Conservation (phyloP, 2,329 filamentous ascomycete species). For the Colletotrichum musicola region DNA sequence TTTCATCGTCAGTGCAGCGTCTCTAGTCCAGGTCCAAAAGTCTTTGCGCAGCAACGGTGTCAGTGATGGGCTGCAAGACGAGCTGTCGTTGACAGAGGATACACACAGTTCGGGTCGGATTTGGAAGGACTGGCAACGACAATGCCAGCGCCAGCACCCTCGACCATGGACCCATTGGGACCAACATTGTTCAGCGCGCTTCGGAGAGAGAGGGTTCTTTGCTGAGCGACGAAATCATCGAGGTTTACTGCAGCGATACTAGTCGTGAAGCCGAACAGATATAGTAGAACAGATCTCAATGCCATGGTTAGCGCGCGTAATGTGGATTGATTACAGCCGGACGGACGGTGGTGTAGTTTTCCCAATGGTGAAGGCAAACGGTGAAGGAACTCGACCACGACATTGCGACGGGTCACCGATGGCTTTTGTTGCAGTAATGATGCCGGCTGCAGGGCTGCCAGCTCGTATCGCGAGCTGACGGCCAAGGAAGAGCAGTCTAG, state of each 20-base stretch:
- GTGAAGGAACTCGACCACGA: not conserved
- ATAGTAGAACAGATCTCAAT: conserved; percentile 8
- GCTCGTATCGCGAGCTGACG: no score
- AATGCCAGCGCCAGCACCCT: conserved; percentile 61
- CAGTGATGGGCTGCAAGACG: not conserved
- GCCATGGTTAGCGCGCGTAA: not conserved
- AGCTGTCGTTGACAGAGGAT: not conserved
- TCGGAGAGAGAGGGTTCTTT: conserved; percentile 62
- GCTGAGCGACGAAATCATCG: conserved; percentile 54
- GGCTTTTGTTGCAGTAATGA: no score
- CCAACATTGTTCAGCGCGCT: conserved; percentile 69
- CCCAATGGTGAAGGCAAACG: not conserved
- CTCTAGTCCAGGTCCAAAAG: conserved; percentile 70
- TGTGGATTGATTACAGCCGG: not conserved
- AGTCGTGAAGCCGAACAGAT: conserved; percentile 16
- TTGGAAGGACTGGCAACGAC: conserved; percentile 68
- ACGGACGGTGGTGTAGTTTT: not conserved
- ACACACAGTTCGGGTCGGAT: conserved; percentile 65
- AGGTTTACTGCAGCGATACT: conserved; percentile 25
- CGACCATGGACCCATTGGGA: conserved; percentile 59
- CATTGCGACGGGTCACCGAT: no score
- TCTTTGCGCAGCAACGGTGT: conserved; percentile 53
- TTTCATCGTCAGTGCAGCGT: conserved; percentile 66
- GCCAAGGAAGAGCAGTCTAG: not conserved
- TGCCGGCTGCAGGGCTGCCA: no score